Percentiles rank a stretch among this genome's conserved stretches.
phyloP scores from a whole-genome alignment of 805 yeast genomes.

The Kockiozyma suomiensis region DNA sequence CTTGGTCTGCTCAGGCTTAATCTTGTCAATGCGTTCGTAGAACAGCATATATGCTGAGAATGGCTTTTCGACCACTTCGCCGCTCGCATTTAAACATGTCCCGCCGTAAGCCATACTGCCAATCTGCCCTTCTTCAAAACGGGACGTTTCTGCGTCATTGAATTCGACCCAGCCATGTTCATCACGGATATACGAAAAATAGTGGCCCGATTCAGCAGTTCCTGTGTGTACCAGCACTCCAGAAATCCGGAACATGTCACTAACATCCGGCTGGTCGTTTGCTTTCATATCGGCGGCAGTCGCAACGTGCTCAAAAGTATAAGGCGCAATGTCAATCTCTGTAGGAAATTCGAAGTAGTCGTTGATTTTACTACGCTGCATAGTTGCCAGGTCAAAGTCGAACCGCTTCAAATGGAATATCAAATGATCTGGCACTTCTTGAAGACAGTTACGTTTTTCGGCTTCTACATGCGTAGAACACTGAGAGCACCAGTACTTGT shows the following conservation, averaged over 20 bases:
- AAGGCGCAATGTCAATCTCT: slow-evolving; percentile 25
- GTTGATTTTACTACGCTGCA: slow-evolving; percentile 32
- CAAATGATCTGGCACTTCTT: slow-evolving; percentile 28
- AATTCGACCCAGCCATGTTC: slow-evolving; percentile 28
- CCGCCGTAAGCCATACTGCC: slow-evolving; percentile 27
- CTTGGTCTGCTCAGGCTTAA: background rate
- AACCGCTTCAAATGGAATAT: slow-evolving; percentile 33
- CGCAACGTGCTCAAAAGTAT: slow-evolving; percentile 13
- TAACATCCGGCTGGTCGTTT: background rate
- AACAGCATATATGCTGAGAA: slow-evolving; percentile 33
- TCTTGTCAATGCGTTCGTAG: slow-evolving; percentile 25
- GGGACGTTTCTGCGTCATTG: slow-evolving; percentile 27
- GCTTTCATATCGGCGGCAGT: background rate
- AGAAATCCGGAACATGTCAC: slow-evolving; percentile 16
- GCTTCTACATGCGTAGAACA: slow-evolving; percentile 31
- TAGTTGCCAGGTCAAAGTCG: slow-evolving; percentile 32
- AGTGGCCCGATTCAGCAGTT: slow-evolving; percentile 33
- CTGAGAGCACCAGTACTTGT: slow-evolving; percentile 30
- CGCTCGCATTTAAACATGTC: background rate
- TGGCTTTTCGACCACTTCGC: slow-evolving; percentile 20
- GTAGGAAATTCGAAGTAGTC: slow-evolving; percentile 29
- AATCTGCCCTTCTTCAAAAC: slow-evolving; percentile 23
- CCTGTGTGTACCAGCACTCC: slow-evolving; percentile 32
- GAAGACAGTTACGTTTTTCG: slow-evolving; percentile 25
- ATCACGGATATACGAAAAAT: slow-evolving; percentile 28